These are phyloP conservation scores for Kodamaea kakaduensis DNA, from an alignment of 805 yeast genomes.

Conservation along the genomic window DNA sequence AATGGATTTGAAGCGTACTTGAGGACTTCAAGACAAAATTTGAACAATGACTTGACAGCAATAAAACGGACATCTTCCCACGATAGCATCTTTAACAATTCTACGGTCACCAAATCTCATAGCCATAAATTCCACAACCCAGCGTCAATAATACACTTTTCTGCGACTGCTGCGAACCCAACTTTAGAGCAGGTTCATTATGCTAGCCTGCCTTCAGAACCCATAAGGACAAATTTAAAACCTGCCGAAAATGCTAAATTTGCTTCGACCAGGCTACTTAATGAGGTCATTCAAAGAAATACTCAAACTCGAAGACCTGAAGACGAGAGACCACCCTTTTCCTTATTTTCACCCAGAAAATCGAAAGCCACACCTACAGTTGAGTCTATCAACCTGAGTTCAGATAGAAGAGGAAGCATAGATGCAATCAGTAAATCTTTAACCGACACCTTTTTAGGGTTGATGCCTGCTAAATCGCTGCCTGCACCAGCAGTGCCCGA, in stretches of 20 bases:
- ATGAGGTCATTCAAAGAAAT: no score
- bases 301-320: no score
- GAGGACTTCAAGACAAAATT: constrained; percentile 31
- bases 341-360: constrained; percentile 21
- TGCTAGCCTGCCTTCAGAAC: constrained; percentile 6
- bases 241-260: constrained; percentile 4
- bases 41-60: constrained; percentile 27
- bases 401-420: constrained; percentile 15
- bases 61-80: constrained; percentile 23
- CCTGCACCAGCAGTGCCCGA: background rate
- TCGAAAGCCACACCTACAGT: background rate
- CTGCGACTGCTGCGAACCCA: constrained; percentile 20
- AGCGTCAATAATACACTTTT: constrained; percentile 21
- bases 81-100: constrained; percentile 19
- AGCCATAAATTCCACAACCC: constrained; percentile 36
- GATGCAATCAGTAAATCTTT: constrained; percentile 25
- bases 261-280: no score
- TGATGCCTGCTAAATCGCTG: constrained; percentile 16
- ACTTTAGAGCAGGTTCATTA: constrained; percentile 32
- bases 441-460: constrained; percentile 25
- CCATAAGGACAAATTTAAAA: no score
- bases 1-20: constrained; percentile 30
- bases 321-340: no score
- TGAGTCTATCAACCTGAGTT: no score
- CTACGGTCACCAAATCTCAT: constrained; percentile 4